Evolutionary conservation across 805 yeast species (phyloP).

Genomic region (Cyberlindnera galapagoensis): DNA sequence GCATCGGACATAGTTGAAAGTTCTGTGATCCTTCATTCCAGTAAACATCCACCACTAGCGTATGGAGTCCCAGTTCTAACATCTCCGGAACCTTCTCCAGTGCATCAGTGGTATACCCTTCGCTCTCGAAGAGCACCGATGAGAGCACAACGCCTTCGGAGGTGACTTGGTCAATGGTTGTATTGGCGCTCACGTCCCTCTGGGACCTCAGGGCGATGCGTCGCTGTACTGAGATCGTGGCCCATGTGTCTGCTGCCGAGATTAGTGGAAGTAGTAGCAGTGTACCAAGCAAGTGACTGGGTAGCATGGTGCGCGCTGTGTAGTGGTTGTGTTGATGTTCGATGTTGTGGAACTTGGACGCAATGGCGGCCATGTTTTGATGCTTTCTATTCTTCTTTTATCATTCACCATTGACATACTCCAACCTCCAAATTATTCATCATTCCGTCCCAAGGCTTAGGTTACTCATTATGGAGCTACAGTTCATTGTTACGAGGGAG

Average conservation of each 20-base stretch:
- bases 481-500: too few relatives aligned
- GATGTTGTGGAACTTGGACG: too few relatives aligned
- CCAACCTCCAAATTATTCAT: too few relatives aligned
- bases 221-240: slow-evolving; percentile 1
- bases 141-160: slow-evolving; percentile 34
- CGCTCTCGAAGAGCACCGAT: slow-evolving; percentile 25
- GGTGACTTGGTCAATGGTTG: slow-evolving; percentile 33
- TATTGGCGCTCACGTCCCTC: slow-evolving; percentile 37
- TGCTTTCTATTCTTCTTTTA: too few relatives aligned
- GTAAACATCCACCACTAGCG: slow-evolving; percentile 48
- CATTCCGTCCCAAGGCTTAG: too few relatives aligned
- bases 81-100: slow-evolving; percentile 25
- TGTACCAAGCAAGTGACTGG: too few relatives aligned
- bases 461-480: too few relatives aligned
- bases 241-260: slow-evolving; percentile 2
- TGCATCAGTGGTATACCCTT: slow-evolving; percentile 28
- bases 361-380: too few relatives aligned
- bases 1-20: slow-evolving; percentile 57
- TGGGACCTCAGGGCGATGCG: slow-evolving; percentile 24
- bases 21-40: slow-evolving; percentile 39
- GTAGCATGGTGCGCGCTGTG: too few relatives aligned
- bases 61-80: slow-evolving; percentile 39
- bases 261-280: too few relatives aligned
- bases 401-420: too few relatives aligned
- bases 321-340: too few relatives aligned